These are phyloP conservation scores for Brettanomyces anomalus DNA, from an alignment of 805 yeast genomes.

Conservation along the genomic window DNA sequence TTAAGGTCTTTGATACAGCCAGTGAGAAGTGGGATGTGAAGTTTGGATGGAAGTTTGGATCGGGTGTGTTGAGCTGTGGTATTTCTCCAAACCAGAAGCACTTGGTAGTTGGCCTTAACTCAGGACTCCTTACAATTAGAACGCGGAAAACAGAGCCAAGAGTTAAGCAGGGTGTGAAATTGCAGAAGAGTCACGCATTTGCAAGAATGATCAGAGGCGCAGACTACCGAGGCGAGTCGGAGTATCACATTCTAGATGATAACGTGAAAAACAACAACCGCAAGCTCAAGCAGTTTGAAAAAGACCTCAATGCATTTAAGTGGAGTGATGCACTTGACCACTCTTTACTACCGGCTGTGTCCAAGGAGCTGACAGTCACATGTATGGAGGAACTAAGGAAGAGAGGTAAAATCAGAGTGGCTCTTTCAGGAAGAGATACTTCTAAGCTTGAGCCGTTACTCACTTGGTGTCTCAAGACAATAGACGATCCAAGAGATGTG, in stretches of 20 bases:
- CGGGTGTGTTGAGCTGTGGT: constrained; percentile 84
- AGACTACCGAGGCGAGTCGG: constrained; percentile 85
- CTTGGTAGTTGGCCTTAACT: constrained; percentile 83
- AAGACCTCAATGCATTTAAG: constrained; percentile 73
- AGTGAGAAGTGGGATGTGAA: constrained; percentile 74
- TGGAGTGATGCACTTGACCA: constrained; percentile 91
- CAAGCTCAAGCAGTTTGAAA: constrained; percentile 75
- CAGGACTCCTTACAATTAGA: constrained; percentile 82
- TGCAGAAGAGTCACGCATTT: constrained; percentile 50
- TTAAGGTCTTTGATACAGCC: constrained; percentile 79
- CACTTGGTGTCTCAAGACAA: constrained; percentile 67
- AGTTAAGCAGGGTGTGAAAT: constrained; percentile 37
- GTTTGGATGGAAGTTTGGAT: constrained; percentile 96
- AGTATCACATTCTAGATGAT: constrained; percentile 60
- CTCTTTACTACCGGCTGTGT: constrained; percentile 71
- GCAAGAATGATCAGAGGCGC: constrained; percentile 83
- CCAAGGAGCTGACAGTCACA: constrained; percentile 72
- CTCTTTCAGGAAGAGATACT: constrained; percentile 78
- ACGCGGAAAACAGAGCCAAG: constrained; percentile 69
- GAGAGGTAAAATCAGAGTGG: constrained; percentile 81
- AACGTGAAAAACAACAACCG: constrained; percentile 32
- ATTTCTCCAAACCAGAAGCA: constrained; percentile 84
- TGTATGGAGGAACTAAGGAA: constrained; percentile 79
- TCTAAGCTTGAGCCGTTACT: constrained; percentile 70
- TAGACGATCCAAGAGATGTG: constrained; percentile 73